Conservation (phyloP, 2,329 filamentous ascomycete species). For the Diplodia mutila region DNA sequence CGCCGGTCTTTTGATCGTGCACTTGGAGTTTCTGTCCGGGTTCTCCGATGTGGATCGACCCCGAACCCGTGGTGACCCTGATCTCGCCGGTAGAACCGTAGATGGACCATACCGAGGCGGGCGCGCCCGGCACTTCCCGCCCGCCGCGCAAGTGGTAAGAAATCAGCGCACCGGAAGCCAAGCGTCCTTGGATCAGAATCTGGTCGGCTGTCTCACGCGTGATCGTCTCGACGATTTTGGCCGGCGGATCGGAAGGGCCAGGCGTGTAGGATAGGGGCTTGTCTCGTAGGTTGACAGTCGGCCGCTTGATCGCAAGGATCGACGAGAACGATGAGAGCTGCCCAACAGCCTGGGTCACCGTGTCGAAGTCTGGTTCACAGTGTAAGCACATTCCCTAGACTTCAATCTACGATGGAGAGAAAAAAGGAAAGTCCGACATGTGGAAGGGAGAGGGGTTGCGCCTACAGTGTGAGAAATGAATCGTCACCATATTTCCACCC, state of each 20-base stretch:
- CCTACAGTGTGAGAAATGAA: slow-evolving; percentile 41
- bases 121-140: slow-evolving; percentile 53
- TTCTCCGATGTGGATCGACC: slow-evolving; percentile 34
- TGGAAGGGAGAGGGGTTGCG: background rate
- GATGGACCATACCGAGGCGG: slow-evolving; percentile 55
- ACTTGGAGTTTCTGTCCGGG: slow-evolving; percentile 54
- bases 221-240: slow-evolving; percentile 34
- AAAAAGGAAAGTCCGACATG: too few relatives aligned
- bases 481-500: slow-evolving; percentile 48
- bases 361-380: slow-evolving; percentile 41
- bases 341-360: slow-evolving; percentile 52
- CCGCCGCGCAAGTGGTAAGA: slow-evolving; percentile 54
- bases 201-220: slow-evolving; percentile 53
- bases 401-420: background rate
- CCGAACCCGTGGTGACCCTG: slow-evolving; percentile 42
- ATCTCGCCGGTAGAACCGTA: slow-evolving; percentile 52
- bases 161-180: slow-evolving; percentile 48
- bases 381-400: background rate
- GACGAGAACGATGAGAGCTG: slow-evolving; percentile 47
- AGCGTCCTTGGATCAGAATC: slow-evolving; percentile 45
- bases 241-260: slow-evolving; percentile 33
- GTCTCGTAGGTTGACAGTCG: slow-evolving; percentile 35
- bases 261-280: slow-evolving; percentile 34
- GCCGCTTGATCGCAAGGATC: slow-evolving; percentile 53
- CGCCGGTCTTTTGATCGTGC: slow-evolving; percentile 53